phyloP scores from a whole-genome alignment of 352 stramenopile genomes.

The Globisporangium echinulatum region DNA sequence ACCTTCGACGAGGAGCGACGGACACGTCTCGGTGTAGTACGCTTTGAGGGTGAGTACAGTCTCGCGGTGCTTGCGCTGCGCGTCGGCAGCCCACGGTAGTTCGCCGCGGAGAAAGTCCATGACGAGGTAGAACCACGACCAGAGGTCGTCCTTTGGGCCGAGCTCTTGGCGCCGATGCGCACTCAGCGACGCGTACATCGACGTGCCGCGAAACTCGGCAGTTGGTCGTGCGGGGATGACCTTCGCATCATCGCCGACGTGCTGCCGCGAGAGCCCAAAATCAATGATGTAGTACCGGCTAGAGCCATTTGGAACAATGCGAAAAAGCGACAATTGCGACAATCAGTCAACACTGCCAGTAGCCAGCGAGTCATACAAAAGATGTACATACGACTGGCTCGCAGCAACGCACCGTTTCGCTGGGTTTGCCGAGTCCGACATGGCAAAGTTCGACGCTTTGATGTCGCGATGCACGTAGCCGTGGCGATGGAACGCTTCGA shows the following conservation, averaged over 20 bases:
- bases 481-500: slow-evolving; percentile 80
- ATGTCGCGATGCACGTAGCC: slow-evolving; percentile 87
- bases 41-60: slow-evolving; percentile 78
- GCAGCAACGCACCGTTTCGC: slow-evolving; percentile 24
- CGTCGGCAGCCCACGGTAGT: slow-evolving; percentile 73
- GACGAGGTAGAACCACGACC: slow-evolving; percentile 87
- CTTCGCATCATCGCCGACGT: slow-evolving; percentile 53
- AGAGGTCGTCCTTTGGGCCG: slow-evolving; percentile 81
- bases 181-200: slow-evolving; percentile 85
- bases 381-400: background rate
- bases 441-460: slow-evolving; percentile 86
- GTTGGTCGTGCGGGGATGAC: slow-evolving; percentile 49
- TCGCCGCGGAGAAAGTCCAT: slow-evolving; percentile 86
- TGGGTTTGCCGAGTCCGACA: slow-evolving; percentile 37
- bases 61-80: slow-evolving; percentile 79
- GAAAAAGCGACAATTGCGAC: too few relatives aligned
- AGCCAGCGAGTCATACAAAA: background rate
- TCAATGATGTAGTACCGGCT: slow-evolving; percentile 77
- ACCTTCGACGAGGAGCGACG: slow-evolving; percentile 62
- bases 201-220: slow-evolving; percentile 85
- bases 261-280: slow-evolving; percentile 79
- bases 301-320: too few relatives aligned
- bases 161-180: slow-evolving; percentile 76
- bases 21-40: slow-evolving; percentile 74
- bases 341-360: background rate